phyloP scores from a whole-genome alignment of 2,329 filamentous ascomycete species.

The Aspergillus sp. region DNA sequence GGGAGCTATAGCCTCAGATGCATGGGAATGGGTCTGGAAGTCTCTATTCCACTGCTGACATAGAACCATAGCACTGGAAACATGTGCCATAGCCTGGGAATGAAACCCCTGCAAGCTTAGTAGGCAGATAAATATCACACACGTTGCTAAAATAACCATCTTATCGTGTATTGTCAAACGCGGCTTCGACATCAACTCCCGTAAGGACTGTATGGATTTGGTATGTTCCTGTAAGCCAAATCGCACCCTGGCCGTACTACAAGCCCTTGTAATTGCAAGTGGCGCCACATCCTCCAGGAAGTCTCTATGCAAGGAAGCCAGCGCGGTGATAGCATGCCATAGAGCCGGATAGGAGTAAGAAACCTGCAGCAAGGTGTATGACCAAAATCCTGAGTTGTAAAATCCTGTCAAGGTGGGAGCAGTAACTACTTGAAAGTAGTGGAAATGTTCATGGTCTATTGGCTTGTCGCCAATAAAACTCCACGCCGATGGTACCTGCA shows the following conservation, averaged over 20 bases:
- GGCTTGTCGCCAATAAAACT: not conserved
- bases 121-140: conserved; percentile 1
- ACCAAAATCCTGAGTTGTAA: not conserved
- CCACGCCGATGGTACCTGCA: not conserved
- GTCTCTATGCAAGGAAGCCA: conserved; percentile 6
- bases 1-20: not conserved
- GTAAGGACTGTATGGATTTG: not conserved
- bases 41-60: conserved; percentile 1
- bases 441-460: not conserved
- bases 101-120: not conserved
- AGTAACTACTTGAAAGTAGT: not conserved
- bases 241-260: not conserved
- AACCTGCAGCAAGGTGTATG: not conserved
- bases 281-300: not conserved
- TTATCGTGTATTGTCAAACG: not conserved
- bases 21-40: not conserved
- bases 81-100: conserved; percentile 1
- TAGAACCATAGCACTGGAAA: not conserved
- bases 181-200: not conserved
- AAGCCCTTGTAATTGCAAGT: not conserved
- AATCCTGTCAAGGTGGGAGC: not conserved
- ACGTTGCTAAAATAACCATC: not conserved
- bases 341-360: conserved; percentile 5
- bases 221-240: not conserved
- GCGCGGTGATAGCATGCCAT: conserved; percentile 2